Evolutionary conservation across 345 rosid species (phyloP).

Genomic region (Hibiscus trionum): DNA sequence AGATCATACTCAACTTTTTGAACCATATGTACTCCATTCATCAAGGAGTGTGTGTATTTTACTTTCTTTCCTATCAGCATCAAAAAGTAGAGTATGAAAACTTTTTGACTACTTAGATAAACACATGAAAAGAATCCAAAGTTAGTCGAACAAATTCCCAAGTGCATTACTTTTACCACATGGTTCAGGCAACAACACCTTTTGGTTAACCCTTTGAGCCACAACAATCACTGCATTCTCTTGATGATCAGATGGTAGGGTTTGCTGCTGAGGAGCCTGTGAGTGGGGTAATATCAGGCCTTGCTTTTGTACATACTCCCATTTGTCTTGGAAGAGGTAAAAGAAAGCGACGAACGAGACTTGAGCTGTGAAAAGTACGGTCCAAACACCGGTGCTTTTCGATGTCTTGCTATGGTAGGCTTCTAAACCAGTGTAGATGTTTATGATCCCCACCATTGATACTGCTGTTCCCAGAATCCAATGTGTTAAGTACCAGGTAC

Average conservation of each 20-base stretch:
- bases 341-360: conserved; percentile 52
- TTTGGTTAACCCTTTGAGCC: conserved; percentile 23
- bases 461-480: conserved; percentile 77
- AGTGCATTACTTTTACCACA: conserved; percentile 71
- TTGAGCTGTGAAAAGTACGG: conserved; percentile 64
- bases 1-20: conserved; percentile 10
- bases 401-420: conserved; percentile 60
- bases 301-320: conserved; percentile 66
- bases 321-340: conserved; percentile 79
- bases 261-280: conserved; percentile 15
- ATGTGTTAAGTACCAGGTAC: conserved; percentile 65
- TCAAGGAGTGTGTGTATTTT: neutral
- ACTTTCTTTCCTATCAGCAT: neutral
- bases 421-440: conserved; percentile 71
- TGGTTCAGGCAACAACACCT: conserved; percentile 41
- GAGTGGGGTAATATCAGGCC: conserved; percentile 21
- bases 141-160: conserved; percentile 49
- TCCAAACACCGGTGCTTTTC: conserved; percentile 48
- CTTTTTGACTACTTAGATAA: neutral
- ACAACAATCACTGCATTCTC: conserved; percentile 4
- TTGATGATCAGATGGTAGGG: conserved; percentile 11
- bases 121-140: neutral
- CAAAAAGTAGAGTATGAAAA: neutral
- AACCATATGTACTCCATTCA: neutral
- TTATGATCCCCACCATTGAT: conserved; percentile 55